These are phyloP conservation scores for Yamadazyma ubonensis DNA, from an alignment of 805 yeast species.

Conservation along the genomic window DNA sequence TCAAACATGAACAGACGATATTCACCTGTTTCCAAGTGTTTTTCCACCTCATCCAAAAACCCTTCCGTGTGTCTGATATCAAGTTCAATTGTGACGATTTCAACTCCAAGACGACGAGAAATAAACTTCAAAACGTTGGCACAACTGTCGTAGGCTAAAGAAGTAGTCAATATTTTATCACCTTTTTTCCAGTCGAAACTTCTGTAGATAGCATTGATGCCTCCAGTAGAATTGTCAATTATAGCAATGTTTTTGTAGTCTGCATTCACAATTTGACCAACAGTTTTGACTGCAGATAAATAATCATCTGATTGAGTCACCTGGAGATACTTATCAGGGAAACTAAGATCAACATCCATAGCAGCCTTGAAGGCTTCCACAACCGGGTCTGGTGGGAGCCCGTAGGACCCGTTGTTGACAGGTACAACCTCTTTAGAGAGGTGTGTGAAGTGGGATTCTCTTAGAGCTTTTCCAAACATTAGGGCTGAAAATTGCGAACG, in stretches of 20 bases:
- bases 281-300: constrained; percentile 36
- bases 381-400: constrained; percentile 52
- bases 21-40: constrained; percentile 19
- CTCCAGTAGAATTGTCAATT: constrained; percentile 60
- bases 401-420: constrained; percentile 67
- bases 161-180: constrained; percentile 50
- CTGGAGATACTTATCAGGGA: constrained; percentile 49
- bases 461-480: constrained; percentile 51
- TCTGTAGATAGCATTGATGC: constrained; percentile 55
- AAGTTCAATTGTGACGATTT: constrained; percentile 35
- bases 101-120: constrained; percentile 27
- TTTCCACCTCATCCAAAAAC: constrained; percentile 23
- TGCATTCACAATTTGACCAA: constrained; percentile 42
- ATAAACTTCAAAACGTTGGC: constrained; percentile 49
- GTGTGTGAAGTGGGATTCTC: constrained; percentile 44
- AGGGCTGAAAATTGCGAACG: neutral
- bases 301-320: constrained; percentile 26
- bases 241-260: constrained; percentile 50
- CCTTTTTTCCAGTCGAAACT: constrained; percentile 50
- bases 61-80: constrained; percentile 38
- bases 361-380: constrained; percentile 32
- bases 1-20: constrained; percentile 52
- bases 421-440: constrained; percentile 42
- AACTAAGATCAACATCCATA: constrained; percentile 24
- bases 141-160: constrained; percentile 56